These are phyloP conservation scores for Lepidopterella palustris DNA, from an alignment of 495 filamentous ascomycete species.

Conservation along the genomic window DNA sequence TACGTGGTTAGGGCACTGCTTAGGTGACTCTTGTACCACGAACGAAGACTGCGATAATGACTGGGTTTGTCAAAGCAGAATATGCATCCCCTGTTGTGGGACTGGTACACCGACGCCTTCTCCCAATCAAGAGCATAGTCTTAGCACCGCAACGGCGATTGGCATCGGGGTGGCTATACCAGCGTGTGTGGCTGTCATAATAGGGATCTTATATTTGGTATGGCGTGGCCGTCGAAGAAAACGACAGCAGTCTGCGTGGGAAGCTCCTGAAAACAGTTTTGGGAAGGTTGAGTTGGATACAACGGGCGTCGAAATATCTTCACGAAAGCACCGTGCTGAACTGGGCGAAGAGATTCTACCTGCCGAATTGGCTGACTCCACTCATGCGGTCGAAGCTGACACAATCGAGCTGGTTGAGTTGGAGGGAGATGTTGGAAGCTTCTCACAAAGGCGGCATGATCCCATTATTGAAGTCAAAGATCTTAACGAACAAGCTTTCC, in stretches of 20 bases:
- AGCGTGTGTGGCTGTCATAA: neutral
- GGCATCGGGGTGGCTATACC: conserved; percentile 4
- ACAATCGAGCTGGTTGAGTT: neutral
- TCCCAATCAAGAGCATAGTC: neutral
- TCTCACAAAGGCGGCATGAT: too few species aligned
- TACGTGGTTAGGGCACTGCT: conserved; percentile 26
- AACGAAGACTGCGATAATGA: conserved; percentile 26
- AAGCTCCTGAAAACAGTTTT: neutral
- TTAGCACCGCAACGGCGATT: neutral
- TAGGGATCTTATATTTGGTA: neutral
- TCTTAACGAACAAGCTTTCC: neutral
- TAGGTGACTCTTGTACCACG: conserved; percentile 13
- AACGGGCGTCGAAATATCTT: neutral
- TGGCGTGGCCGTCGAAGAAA: neutral
- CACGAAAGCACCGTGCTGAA: neutral
- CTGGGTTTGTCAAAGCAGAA: conserved; percentile 19
- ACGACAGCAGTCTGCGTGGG: neutral
- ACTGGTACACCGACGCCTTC: neutral
- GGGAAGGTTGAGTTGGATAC: neutral
- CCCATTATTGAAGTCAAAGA: neutral
- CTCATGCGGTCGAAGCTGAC: neutral
- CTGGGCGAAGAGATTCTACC: neutral
- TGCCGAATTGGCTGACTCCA: neutral
- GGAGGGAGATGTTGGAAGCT: neutral
- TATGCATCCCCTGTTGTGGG: conserved; percentile 23